A percentile compares a stretch with the other conserved stretches of the same genome.
phyloP scores from a whole-genome alignment of 1,139 yeast species.

The Suhomyces chickasaworum region DNA sequence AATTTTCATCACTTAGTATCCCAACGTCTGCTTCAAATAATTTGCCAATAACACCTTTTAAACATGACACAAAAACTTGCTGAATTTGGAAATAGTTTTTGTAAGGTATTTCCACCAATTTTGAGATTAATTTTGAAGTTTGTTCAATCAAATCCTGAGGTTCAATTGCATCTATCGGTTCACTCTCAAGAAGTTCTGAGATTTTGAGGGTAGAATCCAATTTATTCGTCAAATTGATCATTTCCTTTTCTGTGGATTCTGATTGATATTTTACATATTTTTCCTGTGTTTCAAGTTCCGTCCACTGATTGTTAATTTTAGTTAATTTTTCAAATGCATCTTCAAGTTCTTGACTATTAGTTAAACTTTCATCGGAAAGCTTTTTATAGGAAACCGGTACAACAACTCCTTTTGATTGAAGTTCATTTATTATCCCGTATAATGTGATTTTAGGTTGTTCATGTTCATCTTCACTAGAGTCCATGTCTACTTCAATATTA shows the following conservation, averaged over 20 bases:
- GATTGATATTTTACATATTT: constrained; percentile 21
- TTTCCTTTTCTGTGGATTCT: constrained; percentile 14
- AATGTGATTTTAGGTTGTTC: constrained; percentile 16
- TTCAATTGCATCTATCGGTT: not conserved
- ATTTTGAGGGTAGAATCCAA: constrained; percentile 7
- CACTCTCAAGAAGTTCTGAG: constrained; percentile 4
- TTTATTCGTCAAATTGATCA: too few species aligned
- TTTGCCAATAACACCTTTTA: constrained; percentile 5
- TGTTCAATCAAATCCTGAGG: not conserved
- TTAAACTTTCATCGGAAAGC: constrained; percentile 23
- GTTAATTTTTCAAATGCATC: constrained; percentile 20
- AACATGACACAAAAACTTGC: constrained; percentile 6
- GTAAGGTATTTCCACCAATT: constrained; percentile 1
- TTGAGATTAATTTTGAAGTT: not conserved
- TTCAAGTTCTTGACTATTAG: constrained; percentile 9
- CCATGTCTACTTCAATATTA: constrained; percentile 17
- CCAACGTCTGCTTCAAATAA: constrained; percentile 16
- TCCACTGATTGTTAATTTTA: constrained; percentile 20
- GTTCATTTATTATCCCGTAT: constrained; percentile 29
- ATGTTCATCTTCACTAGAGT: constrained; percentile 22
- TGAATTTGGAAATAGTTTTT: constrained; percentile 3
- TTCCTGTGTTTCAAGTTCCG: constrained; percentile 23
- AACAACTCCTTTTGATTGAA: constrained; percentile 29
- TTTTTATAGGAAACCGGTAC: constrained; percentile 33
- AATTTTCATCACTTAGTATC: constrained; percentile 5